phyloP scores from a whole-genome alignment of 2,329 filamentous ascomycete genomes.

The Fusarium sp. region DNA sequence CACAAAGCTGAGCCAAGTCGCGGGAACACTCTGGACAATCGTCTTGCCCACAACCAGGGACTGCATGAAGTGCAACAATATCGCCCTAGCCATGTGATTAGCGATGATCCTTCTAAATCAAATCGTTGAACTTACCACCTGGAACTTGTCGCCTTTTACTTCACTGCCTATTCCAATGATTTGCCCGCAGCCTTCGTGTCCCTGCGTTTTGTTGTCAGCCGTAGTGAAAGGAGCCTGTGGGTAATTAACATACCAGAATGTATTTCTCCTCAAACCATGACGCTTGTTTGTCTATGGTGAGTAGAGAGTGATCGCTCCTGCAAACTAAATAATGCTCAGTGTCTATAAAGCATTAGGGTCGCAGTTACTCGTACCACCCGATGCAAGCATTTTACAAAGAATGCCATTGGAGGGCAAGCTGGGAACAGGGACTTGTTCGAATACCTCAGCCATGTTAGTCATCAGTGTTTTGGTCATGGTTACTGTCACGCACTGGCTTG shows the following conservation, averaged over 20 bases:
- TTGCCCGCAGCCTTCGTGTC: constrained; percentile 41
- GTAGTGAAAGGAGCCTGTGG: neutral
- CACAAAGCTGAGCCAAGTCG: constrained; percentile 57
- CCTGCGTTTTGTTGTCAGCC: constrained; percentile 10
- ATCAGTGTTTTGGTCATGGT: rapidly evolving
- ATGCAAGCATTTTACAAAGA: constrained; percentile 34
- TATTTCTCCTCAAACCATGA: constrained; percentile 43
- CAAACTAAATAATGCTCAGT: constrained; percentile 16
- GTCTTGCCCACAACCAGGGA: constrained; percentile 28
- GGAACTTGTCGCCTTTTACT: neutral
- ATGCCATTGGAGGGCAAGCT: constrained; percentile 9
- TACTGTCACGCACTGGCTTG: constrained; percentile 8
- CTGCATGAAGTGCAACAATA: constrained; percentile 43
- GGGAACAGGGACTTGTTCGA: constrained; percentile 21
- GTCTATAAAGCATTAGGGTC: rapidly evolving
- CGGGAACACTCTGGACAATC: constrained; percentile 57
- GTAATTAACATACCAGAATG: constrained; percentile 11
- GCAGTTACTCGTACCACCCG: constrained; percentile 10
- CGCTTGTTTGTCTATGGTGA: constrained; percentile 41
- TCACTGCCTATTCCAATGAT: constrained; percentile 29
- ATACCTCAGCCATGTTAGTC: neutral
- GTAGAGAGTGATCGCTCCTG: constrained; percentile 32
- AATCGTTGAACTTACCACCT: constrained; percentile 18
- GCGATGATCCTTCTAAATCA: no score
- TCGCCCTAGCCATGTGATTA: constrained; percentile 22